Conservation (phyloP, 257 asterid genomes). For the Rauvolfia tetraphylla region DNA sequence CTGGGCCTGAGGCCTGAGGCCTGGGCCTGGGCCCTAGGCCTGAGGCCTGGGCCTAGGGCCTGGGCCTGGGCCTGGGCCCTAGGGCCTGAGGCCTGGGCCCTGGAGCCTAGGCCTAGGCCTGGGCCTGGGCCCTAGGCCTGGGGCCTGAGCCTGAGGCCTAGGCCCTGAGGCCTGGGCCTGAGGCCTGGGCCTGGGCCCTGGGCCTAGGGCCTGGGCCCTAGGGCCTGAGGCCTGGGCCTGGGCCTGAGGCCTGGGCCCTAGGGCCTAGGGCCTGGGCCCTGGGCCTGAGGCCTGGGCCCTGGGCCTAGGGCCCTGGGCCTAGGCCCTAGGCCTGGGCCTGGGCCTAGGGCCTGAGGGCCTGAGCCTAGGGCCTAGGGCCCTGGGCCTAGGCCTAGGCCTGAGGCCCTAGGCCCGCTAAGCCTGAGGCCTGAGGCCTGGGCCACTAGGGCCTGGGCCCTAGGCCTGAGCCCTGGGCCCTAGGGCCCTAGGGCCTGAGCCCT, state of each 20-base stretch:
- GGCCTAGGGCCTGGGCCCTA: too few species aligned
- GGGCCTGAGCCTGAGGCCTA: too few species aligned
- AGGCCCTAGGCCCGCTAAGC: too few species aligned
- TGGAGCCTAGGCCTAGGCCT: neutral
- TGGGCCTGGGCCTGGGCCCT: too few species aligned
- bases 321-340: slow-evolving; percentile 9
- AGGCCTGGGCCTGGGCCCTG: too few species aligned
- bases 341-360: neutral
- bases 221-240: too few species aligned
- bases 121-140: neutral
- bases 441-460: neutral
- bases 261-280: too few species aligned
- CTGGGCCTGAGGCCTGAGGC: slow-evolving; percentile 2
- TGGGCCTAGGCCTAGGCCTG: neutral
- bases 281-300: too few species aligned
- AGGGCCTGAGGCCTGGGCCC: neutral
- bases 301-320: neutral
- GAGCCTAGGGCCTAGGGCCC: slow-evolving; percentile 15
- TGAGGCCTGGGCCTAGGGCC: too few species aligned
- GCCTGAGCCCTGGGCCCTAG: neutral
- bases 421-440: neutral
- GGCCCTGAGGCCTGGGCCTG: too few species aligned
- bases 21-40: neutral
- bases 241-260: too few species aligned
- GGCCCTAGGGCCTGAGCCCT: neutral